phyloP scores from a whole-genome alignment of 768 basidiomycete genomes.

The Trametes elegans region DNA sequence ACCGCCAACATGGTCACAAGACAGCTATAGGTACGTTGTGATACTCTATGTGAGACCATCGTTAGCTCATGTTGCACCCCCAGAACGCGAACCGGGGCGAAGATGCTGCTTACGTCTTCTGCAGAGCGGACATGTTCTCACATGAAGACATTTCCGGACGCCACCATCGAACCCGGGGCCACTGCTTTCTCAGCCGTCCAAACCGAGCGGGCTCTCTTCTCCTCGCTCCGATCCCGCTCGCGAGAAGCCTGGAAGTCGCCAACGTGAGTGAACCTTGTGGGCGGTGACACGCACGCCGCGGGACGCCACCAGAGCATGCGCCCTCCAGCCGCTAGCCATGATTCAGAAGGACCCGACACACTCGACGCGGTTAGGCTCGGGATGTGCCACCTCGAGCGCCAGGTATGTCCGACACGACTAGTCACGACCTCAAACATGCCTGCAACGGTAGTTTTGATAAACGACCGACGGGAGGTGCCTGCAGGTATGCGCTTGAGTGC shows the following conservation, averaged over 20 bases:
- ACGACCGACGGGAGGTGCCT: too few species aligned
- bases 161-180: background rate
- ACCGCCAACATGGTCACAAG: too few species aligned
- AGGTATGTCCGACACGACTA: background rate
- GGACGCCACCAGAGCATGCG: too few species aligned
- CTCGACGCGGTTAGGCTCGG: conserved; percentile 6
- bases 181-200: background rate
- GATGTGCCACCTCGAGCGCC: background rate
- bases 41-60: too few species aligned
- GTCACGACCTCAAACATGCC: background rate
- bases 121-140: background rate
- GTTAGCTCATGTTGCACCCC: too few species aligned
- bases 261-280: background rate
- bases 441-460: background rate
- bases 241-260: conserved; percentile 1
- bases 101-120: background rate
- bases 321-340: too few species aligned
- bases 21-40: too few species aligned
- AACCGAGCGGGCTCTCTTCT: background rate
- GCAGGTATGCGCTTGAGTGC: background rate
- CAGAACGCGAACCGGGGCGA: too few species aligned
- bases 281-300: background rate
- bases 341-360: too few species aligned
- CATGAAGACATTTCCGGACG: conserved; percentile 4
- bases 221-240: conserved; percentile 8